phyloP scores from a whole-genome alignment of 108 stramenopile species.

The Schizochytrium sp. region DNA sequence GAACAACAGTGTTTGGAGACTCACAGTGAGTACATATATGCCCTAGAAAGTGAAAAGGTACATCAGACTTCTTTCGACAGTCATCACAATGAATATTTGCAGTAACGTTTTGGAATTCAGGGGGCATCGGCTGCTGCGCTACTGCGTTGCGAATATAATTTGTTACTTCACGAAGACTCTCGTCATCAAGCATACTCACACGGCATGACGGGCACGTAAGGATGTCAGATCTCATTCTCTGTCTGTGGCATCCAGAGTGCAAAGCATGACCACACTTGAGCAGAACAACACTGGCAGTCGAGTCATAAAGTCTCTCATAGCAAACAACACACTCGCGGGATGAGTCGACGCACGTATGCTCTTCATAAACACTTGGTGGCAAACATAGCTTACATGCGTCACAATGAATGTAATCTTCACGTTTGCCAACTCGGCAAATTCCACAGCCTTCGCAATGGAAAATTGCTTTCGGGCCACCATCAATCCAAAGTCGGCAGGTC shows the following conservation, averaged over 20 bases:
- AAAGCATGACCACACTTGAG: conserved; percentile 29
- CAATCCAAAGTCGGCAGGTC: conserved; percentile 6
- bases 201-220: conserved; percentile 16
- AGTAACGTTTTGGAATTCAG: background rate
- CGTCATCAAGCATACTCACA: too few species aligned
- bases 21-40: conserved; percentile 10
- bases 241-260: background rate
- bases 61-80: background rate
- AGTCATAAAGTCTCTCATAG: conserved; percentile 2
- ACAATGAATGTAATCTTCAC: conserved; percentile 25
- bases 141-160: too few species aligned
- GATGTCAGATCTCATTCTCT: background rate
- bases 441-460: conserved; percentile 54
- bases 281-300: background rate
- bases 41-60: conserved; percentile 31
- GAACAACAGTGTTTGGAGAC: conserved; percentile 16
- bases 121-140: background rate
- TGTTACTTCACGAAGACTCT: background rate
- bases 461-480: background rate
- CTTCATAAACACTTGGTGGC: background rate
- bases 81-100: conserved; percentile 35
- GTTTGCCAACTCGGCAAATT: conserved; percentile 21
- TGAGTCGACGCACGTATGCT: conserved; percentile 24
- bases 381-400: conserved; percentile 19
- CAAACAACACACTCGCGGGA: background rate